Evolutionary conservation across 179 eudicot species (phyloP).

Genomic region (Gypsophila paniculata): DNA sequence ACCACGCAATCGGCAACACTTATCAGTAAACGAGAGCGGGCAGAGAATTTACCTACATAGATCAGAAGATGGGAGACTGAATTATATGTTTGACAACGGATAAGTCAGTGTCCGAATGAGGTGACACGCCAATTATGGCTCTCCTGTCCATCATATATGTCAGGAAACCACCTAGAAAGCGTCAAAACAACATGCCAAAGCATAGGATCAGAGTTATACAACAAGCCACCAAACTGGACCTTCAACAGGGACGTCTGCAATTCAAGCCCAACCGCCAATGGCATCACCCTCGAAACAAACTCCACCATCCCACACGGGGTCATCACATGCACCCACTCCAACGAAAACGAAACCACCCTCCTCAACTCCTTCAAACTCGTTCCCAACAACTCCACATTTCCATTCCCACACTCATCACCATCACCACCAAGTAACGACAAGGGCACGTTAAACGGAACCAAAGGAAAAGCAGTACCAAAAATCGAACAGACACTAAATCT

Average conservation of each 20-base stretch:
- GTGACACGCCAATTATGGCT: no score
- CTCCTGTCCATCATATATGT: slow-evolving; percentile 64
- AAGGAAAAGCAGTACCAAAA: slow-evolving; percentile 44
- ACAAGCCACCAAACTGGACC: slow-evolving; percentile 77
- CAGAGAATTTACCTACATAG: no score
- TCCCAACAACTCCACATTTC: slow-evolving; percentile 30
- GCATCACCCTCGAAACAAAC: slow-evolving; percentile 57
- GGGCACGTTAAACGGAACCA: slow-evolving; percentile 74
- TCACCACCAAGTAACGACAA: no score
- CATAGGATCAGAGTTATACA: slow-evolving; percentile 68
- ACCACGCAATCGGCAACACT: no score
- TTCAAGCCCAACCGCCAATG: slow-evolving; percentile 58
- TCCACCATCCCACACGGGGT: slow-evolving; percentile 69
- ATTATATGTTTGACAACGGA: no score
- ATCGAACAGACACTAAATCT: no score
- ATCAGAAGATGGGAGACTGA: no score
- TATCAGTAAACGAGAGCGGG: no score
- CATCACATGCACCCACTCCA: slow-evolving; percentile 65
- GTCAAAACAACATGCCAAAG: slow-evolving; percentile 63
- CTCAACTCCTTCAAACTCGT: slow-evolving; percentile 54
- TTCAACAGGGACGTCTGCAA: slow-evolving; percentile 76
- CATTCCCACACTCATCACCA: no score
- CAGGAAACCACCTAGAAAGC: slow-evolving; percentile 46
- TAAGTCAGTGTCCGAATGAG: no score
- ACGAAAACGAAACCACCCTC: slow-evolving; percentile 67